These are phyloP conservation scores for Annulohypoxylon bovei DNA, from an alignment of 495 filamentous ascomycete genomes.

Conservation along the genomic window DNA sequence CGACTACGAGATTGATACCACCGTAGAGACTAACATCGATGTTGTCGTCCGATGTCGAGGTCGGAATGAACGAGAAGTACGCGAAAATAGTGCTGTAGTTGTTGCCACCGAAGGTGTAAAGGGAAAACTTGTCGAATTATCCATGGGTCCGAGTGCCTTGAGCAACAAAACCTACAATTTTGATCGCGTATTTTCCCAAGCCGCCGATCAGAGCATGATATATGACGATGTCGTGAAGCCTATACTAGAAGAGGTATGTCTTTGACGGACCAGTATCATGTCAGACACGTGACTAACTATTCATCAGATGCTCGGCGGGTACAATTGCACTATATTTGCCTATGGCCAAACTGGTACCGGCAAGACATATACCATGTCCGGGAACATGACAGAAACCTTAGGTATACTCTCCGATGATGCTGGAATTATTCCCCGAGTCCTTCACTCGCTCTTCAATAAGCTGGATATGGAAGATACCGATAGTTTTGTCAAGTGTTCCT, in stretches of 20 bases:
- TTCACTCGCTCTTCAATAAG: constrained; percentile 86
- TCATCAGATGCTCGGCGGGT: constrained; percentile 87
- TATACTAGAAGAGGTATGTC: constrained; percentile 85
- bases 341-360: constrained; percentile 98
- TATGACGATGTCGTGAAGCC: constrained; percentile 95
- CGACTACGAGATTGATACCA: constrained; percentile 77
- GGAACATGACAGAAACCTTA: constrained; percentile 88
- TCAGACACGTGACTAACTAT: not conserved
- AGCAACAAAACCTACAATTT: constrained; percentile 98
- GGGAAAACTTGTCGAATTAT: constrained; percentile 82
- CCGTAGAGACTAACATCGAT: constrained; percentile 89
- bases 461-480: constrained; percentile 82
- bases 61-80: constrained; percentile 88
- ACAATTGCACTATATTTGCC: constrained; percentile 98
- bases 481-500: constrained; percentile 94
- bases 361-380: constrained; percentile 99
- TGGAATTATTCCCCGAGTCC: constrained; percentile 90
- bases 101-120: constrained; percentile 86
- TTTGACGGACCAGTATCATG: not conserved
- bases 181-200: constrained; percentile 95
- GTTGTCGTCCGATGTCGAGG: constrained; percentile 95
- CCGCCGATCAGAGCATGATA: constrained; percentile 90
- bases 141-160: constrained; percentile 90
- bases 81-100: constrained; percentile 92
- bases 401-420: constrained; percentile 89